phyloP scores from a whole-genome alignment of 2,329 filamentous ascomycete species.

The Fusarium verticillioides region DNA sequence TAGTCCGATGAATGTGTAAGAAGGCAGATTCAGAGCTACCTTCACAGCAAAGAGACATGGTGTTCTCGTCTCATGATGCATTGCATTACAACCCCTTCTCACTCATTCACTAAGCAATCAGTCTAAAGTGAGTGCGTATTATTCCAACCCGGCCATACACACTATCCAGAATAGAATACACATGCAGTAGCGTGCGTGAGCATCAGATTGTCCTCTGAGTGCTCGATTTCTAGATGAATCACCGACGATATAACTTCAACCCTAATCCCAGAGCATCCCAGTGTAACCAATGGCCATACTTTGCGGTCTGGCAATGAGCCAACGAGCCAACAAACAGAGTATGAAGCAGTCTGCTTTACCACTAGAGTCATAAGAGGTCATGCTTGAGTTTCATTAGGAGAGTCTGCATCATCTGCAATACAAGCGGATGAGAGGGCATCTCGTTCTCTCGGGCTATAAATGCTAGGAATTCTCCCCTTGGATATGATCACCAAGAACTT shows the following conservation, averaged over 20 bases:
- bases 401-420: neutral
- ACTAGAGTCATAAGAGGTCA: neutral
- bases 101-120: neutral
- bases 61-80: neutral
- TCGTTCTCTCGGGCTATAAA: neutral
- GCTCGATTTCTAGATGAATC: constrained; percentile 1
- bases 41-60: neutral
- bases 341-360: neutral
- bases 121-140: neutral
- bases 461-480: neutral
- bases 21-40: neutral
- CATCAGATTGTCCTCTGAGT: neutral
- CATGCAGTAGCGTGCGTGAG: neutral
- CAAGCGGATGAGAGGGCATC: neutral
- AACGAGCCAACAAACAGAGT: constrained; percentile 2
- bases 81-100: neutral
- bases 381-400: neutral
- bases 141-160: neutral
- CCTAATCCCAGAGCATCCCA: neutral
- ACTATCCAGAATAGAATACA: neutral
- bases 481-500: neutral
- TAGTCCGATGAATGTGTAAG: neutral
- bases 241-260: neutral
- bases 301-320: neutral
- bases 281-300: neutral